phyloP scores from a whole-genome alignment of 1,284 basidiomycete genomes.

The Austroboletus olivaceoglutinosus region DNA sequence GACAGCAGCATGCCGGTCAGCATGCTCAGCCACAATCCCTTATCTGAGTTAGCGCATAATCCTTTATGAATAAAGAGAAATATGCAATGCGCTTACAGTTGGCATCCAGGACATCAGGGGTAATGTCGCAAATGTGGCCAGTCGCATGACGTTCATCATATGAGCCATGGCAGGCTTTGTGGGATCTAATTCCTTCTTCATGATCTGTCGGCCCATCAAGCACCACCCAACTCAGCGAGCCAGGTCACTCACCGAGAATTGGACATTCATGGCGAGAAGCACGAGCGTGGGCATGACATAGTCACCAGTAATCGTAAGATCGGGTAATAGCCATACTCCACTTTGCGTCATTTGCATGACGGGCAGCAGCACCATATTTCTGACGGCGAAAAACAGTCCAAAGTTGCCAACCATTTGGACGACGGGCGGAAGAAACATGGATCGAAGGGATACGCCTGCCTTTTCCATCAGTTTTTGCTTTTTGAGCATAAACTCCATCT shows the following conservation, averaged over 20 bases:
- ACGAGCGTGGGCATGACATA: slow-evolving; percentile 72
- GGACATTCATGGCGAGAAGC: slow-evolving; percentile 65
- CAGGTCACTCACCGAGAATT: slow-evolving; percentile 58
- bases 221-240: neutral
- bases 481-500: slow-evolving; percentile 52
- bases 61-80: slow-evolving; percentile 8
- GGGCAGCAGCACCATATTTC: slow-evolving; percentile 68
- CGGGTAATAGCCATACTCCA: slow-evolving; percentile 74
- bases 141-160: slow-evolving; percentile 70
- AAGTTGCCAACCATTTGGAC: slow-evolving; percentile 81
- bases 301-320: slow-evolving; percentile 82
- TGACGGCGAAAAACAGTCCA: slow-evolving; percentile 84
- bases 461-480: slow-evolving; percentile 66
- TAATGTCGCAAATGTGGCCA: slow-evolving; percentile 57
- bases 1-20: slow-evolving; percentile 23
- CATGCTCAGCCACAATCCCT: slow-evolving; percentile 34
- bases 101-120: slow-evolving; percentile 62
- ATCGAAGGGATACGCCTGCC: slow-evolving; percentile 65
- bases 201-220: slow-evolving; percentile 40
- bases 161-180: slow-evolving; percentile 59
- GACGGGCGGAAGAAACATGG: slow-evolving; percentile 59
- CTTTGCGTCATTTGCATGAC: slow-evolving; percentile 75
- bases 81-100: slow-evolving; percentile 39
- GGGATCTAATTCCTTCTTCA: slow-evolving; percentile 57
- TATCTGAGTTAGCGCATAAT: neutral